Evolutionary conservation across 2,329 filamentous ascomycete species (phyloP), one percentile per base, ranked within the genome.

Genomic region (Neoscytalidium dimidiatum): DNA sequence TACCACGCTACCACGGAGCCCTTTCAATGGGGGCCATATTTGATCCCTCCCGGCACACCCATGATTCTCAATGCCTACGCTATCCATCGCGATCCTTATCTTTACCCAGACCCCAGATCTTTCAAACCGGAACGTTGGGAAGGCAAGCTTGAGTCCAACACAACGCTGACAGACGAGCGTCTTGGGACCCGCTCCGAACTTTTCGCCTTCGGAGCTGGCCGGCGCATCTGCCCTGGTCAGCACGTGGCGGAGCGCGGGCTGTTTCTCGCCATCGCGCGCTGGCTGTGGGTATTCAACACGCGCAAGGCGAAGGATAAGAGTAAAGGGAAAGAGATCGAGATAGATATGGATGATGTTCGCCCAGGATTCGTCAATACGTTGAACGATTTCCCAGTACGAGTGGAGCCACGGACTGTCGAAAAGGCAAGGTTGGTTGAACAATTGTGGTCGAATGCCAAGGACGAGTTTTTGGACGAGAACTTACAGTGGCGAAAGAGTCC

Each of bases 21-120:
- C 26, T 64, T 44, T 38, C 77, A 79, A 43, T 73, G 72, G 0
- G 79, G 76, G 73, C n/a, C 70, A 28, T 35, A 51, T 19, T 4
- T 33, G 4, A 75, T 83, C 35, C 80, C 81, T 70, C 78, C 77
- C 38, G 76, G 74, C 1, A 76, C 75, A 1, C 74, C 74, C 9
- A 69, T 80, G 8, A 69, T 82, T 3, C 69, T 80, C 2, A 79
- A 74, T 49, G 71, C 69, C 1, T 79, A 70, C 71, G 78, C 75
- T 17, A 71, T 76, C 66, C 71, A 75, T 28, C 69, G 69, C 46
- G 71, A 76, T 65, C 60, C 68, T 4, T 21, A 43, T 1, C 62
- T 63, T 2, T 67, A 68, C 48, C 66, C 68, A 1, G 33, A 38
- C 17, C 23, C 31, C 0, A 26, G 23, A 21, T 11, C 52, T 0